These are phyloP conservation scores for Choiromyces venosus DNA, from an alignment of 495 filamentous ascomycete species.

Conservation along the genomic window DNA sequence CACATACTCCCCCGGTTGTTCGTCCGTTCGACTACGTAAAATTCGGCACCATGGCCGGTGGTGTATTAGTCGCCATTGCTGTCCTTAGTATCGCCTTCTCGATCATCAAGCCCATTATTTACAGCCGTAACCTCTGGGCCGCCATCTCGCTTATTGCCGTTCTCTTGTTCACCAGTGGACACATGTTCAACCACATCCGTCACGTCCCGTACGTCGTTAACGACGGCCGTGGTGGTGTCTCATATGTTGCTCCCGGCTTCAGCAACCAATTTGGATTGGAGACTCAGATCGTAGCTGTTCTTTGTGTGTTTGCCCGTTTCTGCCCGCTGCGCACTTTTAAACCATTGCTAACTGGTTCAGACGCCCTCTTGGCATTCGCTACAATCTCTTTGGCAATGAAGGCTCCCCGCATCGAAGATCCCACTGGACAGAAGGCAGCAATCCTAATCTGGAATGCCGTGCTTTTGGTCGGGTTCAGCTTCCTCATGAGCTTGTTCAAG, in stretches of 20 bases:
- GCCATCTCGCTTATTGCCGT: constrained; percentile 82
- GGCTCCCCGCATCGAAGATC: constrained; percentile 77
- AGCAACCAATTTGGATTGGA: constrained; percentile 93
- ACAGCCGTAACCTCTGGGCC: constrained; percentile 91
- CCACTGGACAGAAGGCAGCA: constrained; percentile 69
- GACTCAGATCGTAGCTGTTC: constrained; percentile 89
- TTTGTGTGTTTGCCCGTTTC: constrained; percentile 63
- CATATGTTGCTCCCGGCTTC: constrained; percentile 89
- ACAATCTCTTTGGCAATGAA: constrained; percentile 85
- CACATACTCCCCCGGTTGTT: constrained; percentile 62
- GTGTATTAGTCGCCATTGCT: constrained; percentile 61
- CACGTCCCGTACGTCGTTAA: constrained; percentile 91
- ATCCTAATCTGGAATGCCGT: constrained; percentile 76
- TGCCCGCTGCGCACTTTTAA: neutral
- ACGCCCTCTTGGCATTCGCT: constrained; percentile 86
- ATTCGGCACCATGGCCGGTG: constrained; percentile 61
- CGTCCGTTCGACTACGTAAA: constrained; percentile 84
- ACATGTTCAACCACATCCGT: constrained; percentile 99
- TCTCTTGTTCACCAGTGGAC: constrained; percentile 88
- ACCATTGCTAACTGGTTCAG: constrained; percentile 49
- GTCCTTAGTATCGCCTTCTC: constrained; percentile 70
- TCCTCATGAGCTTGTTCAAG: constrained; percentile 87
- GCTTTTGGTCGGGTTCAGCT: constrained; percentile 80
- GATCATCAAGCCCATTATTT: constrained; percentile 76
- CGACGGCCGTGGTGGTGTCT: constrained; percentile 77